Evolutionary conservation across 2,329 filamentous ascomycete genomes (phyloP).

Genomic region (Neocucurbitaria cava): DNA sequence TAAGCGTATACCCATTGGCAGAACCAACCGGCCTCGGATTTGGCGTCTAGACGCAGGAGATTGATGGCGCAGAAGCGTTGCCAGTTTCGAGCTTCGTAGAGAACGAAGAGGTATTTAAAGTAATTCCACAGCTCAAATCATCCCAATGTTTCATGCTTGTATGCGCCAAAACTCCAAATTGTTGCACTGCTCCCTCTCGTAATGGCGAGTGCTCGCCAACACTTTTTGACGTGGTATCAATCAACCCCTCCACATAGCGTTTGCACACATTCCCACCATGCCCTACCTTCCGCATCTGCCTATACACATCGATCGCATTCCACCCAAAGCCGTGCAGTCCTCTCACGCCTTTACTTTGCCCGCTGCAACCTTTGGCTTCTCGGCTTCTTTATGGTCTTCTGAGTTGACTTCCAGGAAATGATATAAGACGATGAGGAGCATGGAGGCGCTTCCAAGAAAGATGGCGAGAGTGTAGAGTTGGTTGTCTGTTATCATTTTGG

Average conservation of each 20-base stretch:
- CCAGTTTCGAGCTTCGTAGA: neutral
- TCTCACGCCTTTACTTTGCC: slow-evolving; percentile 39
- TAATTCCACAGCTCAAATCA: slow-evolving; percentile 5
- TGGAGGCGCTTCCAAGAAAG: slow-evolving; percentile 86
- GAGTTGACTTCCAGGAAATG: slow-evolving; percentile 96
- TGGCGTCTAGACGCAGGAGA: neutral
- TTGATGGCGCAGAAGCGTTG: neutral
- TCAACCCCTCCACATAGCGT: neutral
- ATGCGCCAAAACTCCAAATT: slow-evolving; percentile 16
- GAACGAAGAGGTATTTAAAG: neutral
- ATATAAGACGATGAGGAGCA: slow-evolving; percentile 93
- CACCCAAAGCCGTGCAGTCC: slow-evolving; percentile 6
- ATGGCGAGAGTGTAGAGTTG: slow-evolving; percentile 91
- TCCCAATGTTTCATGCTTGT: neutral
- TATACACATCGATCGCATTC: neutral
- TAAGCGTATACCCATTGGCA: slow-evolving; percentile 13
- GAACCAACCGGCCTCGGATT: neutral
- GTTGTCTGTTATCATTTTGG: slow-evolving; percentile 90
- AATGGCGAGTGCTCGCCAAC: neutral
- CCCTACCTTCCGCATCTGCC: neutral
- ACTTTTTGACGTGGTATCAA: neutral
- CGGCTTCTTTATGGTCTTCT: slow-evolving; percentile 54
- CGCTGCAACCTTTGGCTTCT: slow-evolving; percentile 36
- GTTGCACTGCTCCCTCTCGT: slow-evolving; percentile 11
- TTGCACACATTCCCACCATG: neutral